Percentiles rank a stretch among this genome's conserved stretches.
Evolutionary conservation across 2,329 filamentous ascomycete genomes (phyloP).

Genomic region (Xylariaceae sp.): DNA sequence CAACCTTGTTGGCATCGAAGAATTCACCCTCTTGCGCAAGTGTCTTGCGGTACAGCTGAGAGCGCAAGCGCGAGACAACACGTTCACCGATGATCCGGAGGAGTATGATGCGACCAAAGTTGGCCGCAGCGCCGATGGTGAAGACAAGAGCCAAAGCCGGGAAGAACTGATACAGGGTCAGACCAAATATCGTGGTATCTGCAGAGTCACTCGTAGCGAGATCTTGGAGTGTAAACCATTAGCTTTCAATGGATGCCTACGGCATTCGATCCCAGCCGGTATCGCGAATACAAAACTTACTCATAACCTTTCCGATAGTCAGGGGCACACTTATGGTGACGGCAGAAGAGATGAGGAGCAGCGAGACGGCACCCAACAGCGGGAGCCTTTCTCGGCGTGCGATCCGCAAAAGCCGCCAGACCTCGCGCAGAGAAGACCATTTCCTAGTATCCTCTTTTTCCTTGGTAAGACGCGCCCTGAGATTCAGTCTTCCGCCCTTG

Average conservation of each 20-base stretch:
- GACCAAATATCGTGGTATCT: slow-evolving; percentile 69
- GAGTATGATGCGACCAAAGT: slow-evolving; percentile 90
- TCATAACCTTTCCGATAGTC: slow-evolving; percentile 87
- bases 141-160: slow-evolving; percentile 69
- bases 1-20: slow-evolving; percentile 95
- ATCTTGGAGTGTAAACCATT: slow-evolving; percentile 43
- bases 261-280: neutral
- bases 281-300: slow-evolving; percentile 10
- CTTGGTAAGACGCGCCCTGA: slow-evolving; percentile 81
- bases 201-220: slow-evolving; percentile 70
- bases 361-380: slow-evolving; percentile 72
- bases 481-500: slow-evolving; percentile 81
- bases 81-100: slow-evolving; percentile 91
- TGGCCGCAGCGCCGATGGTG: slow-evolving; percentile 77
- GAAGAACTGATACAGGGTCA: slow-evolving; percentile 86
- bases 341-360: slow-evolving; percentile 81
- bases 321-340: slow-evolving; percentile 97
- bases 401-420: slow-evolving; percentile 84
- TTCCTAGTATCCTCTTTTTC: slow-evolving; percentile 57
- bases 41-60: slow-evolving; percentile 83
- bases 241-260: slow-evolving; percentile 2
- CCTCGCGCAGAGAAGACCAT: slow-evolving; percentile 64
- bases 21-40: slow-evolving; percentile 98
- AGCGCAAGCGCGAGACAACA: slow-evolving; percentile 83
- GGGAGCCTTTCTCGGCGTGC: slow-evolving; percentile 77